Percentiles rank a stretch among this genome's conserved stretches.
phyloP scores from a whole-genome alignment of 495 filamentous ascomycete species.

The Ramalina peruviana region DNA sequence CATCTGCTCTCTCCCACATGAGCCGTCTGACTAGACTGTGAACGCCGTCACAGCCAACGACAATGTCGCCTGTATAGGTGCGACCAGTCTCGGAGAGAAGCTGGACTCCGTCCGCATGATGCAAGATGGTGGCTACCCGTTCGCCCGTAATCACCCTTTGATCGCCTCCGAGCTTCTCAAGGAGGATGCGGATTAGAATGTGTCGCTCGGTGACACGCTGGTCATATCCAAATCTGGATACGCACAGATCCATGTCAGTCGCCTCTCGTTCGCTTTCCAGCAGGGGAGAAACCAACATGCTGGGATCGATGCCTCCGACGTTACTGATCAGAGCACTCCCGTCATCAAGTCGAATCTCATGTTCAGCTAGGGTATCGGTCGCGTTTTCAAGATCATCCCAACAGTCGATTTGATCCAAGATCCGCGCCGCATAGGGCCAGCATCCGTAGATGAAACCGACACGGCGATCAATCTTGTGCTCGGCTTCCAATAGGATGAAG shows the following conservation, averaged over 20 bases:
- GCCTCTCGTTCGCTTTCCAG: no score
- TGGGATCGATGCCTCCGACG: no score
- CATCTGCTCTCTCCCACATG: constrained; percentile 25
- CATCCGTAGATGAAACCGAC: constrained; percentile 29
- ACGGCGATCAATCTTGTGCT: constrained; percentile 22
- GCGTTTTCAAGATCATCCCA: constrained; percentile 17
- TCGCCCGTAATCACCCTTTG: constrained; percentile 29
- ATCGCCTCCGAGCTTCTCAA: constrained; percentile 23
- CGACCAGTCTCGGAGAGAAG: constrained; percentile 18
- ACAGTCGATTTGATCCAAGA: constrained; percentile 36
- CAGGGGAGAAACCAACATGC: no score
- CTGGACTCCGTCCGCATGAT: background rate
- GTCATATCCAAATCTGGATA: constrained; percentile 16
- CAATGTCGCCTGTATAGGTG: constrained; percentile 25
- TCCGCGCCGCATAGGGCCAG: constrained; percentile 22
- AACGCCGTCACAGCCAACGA: constrained; percentile 38
- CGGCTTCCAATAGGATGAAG: constrained; percentile 34
- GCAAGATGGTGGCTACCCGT: constrained; percentile 22
- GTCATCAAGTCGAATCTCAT: constrained; percentile 11
- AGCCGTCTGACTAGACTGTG: constrained; percentile 31
- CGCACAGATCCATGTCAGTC: background rate
- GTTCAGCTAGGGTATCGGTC: constrained; percentile 12
- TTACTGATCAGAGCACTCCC: constrained; percentile 2
- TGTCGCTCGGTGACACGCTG: constrained; percentile 22
- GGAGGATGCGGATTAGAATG: constrained; percentile 18